Conservation (phyloP, 352 stramenopile species). For the Pythium utonaiense region DNA sequence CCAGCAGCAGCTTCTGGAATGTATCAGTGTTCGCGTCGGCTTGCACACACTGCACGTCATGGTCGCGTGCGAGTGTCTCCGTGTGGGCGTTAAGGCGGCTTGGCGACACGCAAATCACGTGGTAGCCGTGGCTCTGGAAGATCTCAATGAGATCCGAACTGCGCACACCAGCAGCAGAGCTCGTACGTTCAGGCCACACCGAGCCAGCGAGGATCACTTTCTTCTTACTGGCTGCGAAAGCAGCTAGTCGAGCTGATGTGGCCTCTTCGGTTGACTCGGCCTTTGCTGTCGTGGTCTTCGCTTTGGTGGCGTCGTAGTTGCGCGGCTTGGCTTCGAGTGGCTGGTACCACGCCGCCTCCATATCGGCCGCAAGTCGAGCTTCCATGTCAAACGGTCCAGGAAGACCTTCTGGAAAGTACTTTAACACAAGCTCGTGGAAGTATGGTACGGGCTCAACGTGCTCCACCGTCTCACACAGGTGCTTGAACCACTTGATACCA, state of each 20-base stretch:
- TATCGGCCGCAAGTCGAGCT: constrained; percentile 59
- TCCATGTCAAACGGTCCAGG: constrained; percentile 78
- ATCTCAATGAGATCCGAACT: constrained; percentile 74
- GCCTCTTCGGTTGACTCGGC: not conserved
- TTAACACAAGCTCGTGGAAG: constrained; percentile 78
- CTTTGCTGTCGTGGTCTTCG: not conserved
- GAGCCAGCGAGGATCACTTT: constrained; percentile 65
- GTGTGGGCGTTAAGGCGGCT: constrained; percentile 78
- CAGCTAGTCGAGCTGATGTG: constrained; percentile 32
- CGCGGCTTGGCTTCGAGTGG: constrained; percentile 54
- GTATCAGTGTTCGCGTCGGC: constrained; percentile 64
- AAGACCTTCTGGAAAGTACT: constrained; percentile 74
- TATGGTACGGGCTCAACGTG: constrained; percentile 52
- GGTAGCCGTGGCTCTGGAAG: constrained; percentile 55
- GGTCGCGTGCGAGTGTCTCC: constrained; percentile 32
- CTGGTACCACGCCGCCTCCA: constrained; percentile 71
- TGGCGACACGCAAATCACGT: constrained; percentile 75
- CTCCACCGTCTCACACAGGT: constrained; percentile 41
- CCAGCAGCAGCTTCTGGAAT: constrained; percentile 62
- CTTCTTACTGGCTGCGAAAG: constrained; percentile 56
- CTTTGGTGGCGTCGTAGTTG: constrained; percentile 1
- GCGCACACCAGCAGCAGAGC: constrained; percentile 83
- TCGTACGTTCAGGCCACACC: constrained; percentile 86
- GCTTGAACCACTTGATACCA: constrained; percentile 81
- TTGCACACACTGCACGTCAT: constrained; percentile 59